A percentile compares a stretch with the other conserved stretches of the same genome.
Conservation (phyloP, 2,329 filamentous ascomycete species). For the Pseudocercospora fuligena region DNA sequence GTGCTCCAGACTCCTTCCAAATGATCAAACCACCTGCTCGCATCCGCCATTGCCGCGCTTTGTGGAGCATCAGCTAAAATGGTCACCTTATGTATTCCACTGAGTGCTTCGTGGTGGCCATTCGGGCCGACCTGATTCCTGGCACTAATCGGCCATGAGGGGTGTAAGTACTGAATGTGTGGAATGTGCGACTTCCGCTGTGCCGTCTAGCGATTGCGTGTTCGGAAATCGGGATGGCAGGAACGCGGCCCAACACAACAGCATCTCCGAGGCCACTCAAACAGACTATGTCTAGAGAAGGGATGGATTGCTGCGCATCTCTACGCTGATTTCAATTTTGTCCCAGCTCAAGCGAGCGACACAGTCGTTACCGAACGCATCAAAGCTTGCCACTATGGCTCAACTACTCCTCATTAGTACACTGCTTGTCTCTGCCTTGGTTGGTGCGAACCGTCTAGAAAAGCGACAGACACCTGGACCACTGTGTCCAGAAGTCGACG, state of each 20-base stretch:
- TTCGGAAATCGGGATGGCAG: background rate
- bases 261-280: background rate
- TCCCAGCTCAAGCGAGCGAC: background rate
- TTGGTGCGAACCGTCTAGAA: background rate
- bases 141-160: too few relatives aligned
- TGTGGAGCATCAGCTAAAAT: background rate
- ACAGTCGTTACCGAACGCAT: background rate
- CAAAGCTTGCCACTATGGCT: background rate
- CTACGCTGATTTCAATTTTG: background rate
- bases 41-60: background rate
- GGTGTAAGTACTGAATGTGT: background rate
- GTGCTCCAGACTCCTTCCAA: background rate
- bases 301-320: background rate
- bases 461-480: background rate
- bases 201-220: background rate
- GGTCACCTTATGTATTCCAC: too few relatives aligned
- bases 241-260: slow-evolving; percentile 2
- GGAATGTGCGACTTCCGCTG: background rate
- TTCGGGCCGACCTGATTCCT: too few relatives aligned
- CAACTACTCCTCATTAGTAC: background rate
- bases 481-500: background rate
- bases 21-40: background rate
- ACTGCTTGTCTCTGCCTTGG: background rate
- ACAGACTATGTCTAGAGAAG: background rate
- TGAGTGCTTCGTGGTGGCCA: too few relatives aligned